Conservation (phyloP, 306 rosid species). For the Carpinus fangiana region DNA sequence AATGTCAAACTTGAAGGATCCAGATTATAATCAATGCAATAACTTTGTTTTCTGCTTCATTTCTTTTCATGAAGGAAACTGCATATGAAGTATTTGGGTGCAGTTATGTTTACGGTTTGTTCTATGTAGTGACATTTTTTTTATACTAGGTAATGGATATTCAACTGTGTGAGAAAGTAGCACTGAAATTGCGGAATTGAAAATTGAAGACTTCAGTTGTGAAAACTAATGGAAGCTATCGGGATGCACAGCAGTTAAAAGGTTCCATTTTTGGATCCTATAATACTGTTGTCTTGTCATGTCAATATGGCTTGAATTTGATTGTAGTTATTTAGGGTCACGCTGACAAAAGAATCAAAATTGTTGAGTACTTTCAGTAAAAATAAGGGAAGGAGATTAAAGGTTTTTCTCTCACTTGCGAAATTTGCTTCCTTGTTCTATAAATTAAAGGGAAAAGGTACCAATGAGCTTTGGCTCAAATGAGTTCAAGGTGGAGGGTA, state of each 20-base stretch:
- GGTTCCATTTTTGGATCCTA: not conserved
- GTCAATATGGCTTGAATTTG: not conserved
- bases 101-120: not conserved
- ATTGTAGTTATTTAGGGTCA: not conserved
- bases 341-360: not conserved
- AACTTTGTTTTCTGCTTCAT: slow-evolving; percentile 23
- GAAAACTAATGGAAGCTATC: not conserved
- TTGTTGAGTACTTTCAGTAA: not conserved
- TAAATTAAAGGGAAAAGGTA: not conserved
- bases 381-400: not conserved
- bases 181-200: not conserved
- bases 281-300: not conserved
- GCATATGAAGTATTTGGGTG: not conserved
- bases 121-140: not conserved
- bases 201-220: not conserved
- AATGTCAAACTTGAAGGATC: slow-evolving; percentile 10
- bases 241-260: too few relatives aligned
- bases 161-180: not conserved
- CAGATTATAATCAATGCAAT: slow-evolving; percentile 15
- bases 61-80: not conserved
- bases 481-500: too few relatives aligned
- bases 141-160: not conserved
- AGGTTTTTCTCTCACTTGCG: not conserved
- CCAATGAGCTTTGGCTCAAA: too few relatives aligned
- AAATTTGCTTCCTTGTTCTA: not conserved